Evolutionary conservation across 129 eudicot genomes (phyloP), one percentile per base, ranked within the genome.

Genomic region (Kitagawia praeruptora): DNA sequence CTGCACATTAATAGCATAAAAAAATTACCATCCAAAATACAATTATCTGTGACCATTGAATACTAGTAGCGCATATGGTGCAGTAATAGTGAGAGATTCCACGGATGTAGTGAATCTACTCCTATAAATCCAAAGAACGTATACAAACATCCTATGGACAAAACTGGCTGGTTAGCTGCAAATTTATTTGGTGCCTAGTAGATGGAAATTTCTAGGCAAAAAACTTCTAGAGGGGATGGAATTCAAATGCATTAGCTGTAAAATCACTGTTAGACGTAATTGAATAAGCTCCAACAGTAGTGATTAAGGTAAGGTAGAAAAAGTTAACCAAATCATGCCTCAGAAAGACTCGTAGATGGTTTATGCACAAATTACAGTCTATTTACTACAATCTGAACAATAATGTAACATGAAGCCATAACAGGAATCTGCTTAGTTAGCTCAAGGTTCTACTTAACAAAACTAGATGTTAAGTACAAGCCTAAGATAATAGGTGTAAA

Each of bases 1-100:
- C 97, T 93, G 89, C 85, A 86, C 12, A 46, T 74, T 76, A 56
- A 34, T 31, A 78, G 23, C 8, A 71, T 71, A 41, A 41, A 64
- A 73, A 71, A 53, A 8, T 40, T 46, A 46, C 28, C 7, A 18
- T 56, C 13, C 31, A 40, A 61, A 58, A 58, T 72, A 14, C 51
- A 41, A 19, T 21, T 72, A 72, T 71, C 10, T 25, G 2, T 34
- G 70, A 63, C 38, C 70, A 63, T 8, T 27, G 14, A 25, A n/a
- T 61, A 19, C 37, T 8, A 19, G 4, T 28, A 64, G 39, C 71
- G 27, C 11, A 64, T 11, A 64, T 28, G 31, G 31, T 54, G 66
- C 66, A 56, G 31, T 56, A 6, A 8, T 8, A 7, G 13, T 7
- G 4, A 71, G 48, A 71, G 19, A 38, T 71, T n/a, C 3, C 4